phyloP scores from a whole-genome alignment of 2,329 filamentous ascomycete genomes.

The Rutstroemia sp. region DNA sequence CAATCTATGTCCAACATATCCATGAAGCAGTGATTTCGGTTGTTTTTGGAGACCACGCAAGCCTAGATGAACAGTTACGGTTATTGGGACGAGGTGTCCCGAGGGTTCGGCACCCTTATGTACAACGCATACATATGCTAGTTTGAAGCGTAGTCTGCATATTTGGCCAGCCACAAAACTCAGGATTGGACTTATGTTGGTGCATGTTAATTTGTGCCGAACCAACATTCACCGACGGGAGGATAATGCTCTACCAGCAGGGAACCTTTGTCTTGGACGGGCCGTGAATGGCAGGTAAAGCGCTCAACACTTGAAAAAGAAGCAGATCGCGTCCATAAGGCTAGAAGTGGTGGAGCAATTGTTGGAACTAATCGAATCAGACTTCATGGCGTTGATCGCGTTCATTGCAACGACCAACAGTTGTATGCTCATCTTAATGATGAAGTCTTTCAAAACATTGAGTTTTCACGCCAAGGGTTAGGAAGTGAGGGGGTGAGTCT shows the following conservation, averaged over 20 bases:
- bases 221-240: conserved; percentile 3
- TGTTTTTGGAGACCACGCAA: neutral
- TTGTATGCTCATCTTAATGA: too few relatives aligned
- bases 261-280: neutral
- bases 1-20: neutral
- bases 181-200: neutral
- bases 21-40: neutral
- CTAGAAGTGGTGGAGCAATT: conserved; percentile 19
- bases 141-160: conserved; percentile 3
- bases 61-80: neutral
- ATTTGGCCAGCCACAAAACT: conserved; percentile 7
- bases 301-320: conserved; percentile 10
- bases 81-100: conserved; percentile 3
- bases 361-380: neutral
- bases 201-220: too few relatives aligned
- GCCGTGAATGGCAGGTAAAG: conserved; percentile 16
- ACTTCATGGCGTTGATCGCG: conserved; percentile 6
- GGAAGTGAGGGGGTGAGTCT: too few relatives aligned
- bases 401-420: too few relatives aligned
- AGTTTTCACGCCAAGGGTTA: too few relatives aligned
- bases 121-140: conserved; percentile 7
- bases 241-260: neutral
- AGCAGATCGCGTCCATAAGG: conserved; percentile 12
- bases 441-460: too few relatives aligned
- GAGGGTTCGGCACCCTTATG: conserved; percentile 5